Base-by-base conservation (phyloP, 2,329 filamentous ascomycete genomes). In the Chaetomium globosum region DNA sequence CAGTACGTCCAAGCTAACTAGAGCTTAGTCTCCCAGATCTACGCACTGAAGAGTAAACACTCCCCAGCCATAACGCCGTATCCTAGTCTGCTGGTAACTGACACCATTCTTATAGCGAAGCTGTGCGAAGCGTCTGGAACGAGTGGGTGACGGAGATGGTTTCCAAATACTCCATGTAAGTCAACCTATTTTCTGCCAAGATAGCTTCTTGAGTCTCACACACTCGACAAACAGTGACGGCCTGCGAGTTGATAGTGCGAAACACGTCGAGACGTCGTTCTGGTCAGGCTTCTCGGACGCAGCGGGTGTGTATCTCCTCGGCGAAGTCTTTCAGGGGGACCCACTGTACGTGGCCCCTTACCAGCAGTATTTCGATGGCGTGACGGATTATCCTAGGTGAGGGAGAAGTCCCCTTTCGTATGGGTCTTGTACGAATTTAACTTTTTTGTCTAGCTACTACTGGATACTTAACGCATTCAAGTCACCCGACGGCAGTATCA, bases 381-480 rank as follows among this genome's bases (percentile, higher is more conserved):
- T 85, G 1, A 70, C 85, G 49, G 83, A 85, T 68, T 85, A 83
- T 63, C 79, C 83, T 0, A 74, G 78, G 70, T 85, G 8, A 53
- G 33, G 43, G 19, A 28, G 16, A 4, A 26, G 30, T 26, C 19
- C 1, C 43, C n/a, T 23, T 26, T 48, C 33, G 23, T 5, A 21
- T 23, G 13, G 12, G 13, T 10, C 21, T 30, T 21, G 52, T 19
- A 10, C 8, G n/a, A 7, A 39, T 8, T 55, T 52, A n/a, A 61
- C 6, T 19, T n/a, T 9, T 2, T 9, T 52, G 1, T 19, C n/a
- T 23, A 71, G 70, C 54, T 72, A 72, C 63, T 75, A 73, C 65
- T 73, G 71, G 71, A 69, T 72, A 23, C 68, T 70, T 0, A 60
- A 67, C 3, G 73, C 73, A 4, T 75, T 75, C 61, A 60, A 71